Evolutionary conservation across 2,329 filamentous ascomycete species (phyloP), one percentile per base, ranked within the genome.

Genomic region (Trichoderma breve): DNA sequence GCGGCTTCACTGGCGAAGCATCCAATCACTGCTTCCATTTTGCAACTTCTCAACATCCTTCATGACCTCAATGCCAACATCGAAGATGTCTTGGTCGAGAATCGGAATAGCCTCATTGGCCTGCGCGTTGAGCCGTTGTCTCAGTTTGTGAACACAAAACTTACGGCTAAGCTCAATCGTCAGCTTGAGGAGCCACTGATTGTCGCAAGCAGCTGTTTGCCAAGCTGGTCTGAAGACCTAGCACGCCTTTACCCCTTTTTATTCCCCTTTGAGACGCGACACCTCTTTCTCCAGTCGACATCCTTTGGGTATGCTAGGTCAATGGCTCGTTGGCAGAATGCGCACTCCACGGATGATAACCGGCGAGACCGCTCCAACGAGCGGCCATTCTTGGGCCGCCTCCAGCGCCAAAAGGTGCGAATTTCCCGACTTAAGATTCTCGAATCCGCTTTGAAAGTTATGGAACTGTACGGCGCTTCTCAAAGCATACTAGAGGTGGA

Each of bases 251-350:
- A 98, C 79, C 95, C 96, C 1, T 99, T 99, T 86, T 84, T 99
- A 14, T 99, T 99, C 80, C 96, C 96, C 3, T 99, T 99, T 78
- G 96, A 99, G 84, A 98, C 96, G 1, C 91, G 96, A 14, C 95
- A 99, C 81, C 85, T 99, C 47, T 99, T 99, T 86, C 84, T 99
- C 39, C 96, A 98, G 82, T 99, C 95, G 2, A 99, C 97, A 0
- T 98, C 96, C 0, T 99, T 99, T 79, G 96, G 96, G 26, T 99
- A 99, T 84, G 95, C 95, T 55, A 90, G 96, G 74, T 98, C 96
- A 21, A 98, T 99, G 96, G 92, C 92, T 73, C 90, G 95, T 80
- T 99, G 97, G 97, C 96, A 98, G 82, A 97, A 93, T 78, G 91
- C 93, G 1, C 94, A 98, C 79, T 89, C 90, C 26, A 89, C 91